Conservation (phyloP, 768 basidiomycete species). For the Phylloporus scabripes region DNA sequence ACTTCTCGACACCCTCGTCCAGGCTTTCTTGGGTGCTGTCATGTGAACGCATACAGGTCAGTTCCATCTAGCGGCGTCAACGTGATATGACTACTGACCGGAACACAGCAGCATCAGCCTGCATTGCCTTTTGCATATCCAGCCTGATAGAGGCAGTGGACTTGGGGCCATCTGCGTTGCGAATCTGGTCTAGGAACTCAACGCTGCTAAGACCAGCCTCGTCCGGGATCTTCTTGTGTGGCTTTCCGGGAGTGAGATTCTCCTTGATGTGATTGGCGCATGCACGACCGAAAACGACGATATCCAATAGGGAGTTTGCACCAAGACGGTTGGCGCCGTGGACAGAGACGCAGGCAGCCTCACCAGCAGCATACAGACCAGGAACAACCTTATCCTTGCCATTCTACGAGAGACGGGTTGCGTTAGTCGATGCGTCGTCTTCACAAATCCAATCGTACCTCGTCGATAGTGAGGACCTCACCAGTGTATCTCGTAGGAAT, state of each 20-base stretch:
- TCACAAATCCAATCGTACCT: conserved; percentile 30
- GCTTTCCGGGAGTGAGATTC: conserved; percentile 80
- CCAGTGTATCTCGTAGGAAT: conserved; percentile 99
- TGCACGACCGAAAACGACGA: conserved; percentile 99
- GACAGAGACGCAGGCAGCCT: conserved; percentile 97
- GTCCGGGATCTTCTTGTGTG: conserved; percentile 83
- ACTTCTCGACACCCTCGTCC: conserved; percentile 88
- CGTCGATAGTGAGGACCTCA: conserved; percentile 86
- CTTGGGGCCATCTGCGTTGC: conserved; percentile 74
- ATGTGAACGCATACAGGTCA: not conserved
- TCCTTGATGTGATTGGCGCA: conserved; percentile 97
- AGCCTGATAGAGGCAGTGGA: conserved; percentile 87
- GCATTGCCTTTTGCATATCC: conserved; percentile 99
- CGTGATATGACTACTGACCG: conserved; percentile 39
- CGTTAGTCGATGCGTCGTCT: not conserved
- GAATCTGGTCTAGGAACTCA: conserved; percentile 84
- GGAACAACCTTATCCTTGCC: conserved; percentile 94
- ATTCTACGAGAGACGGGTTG: conserved; percentile 32
- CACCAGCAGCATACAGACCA: conserved; percentile 96
- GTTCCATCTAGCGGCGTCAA: not conserved
- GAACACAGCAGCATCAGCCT: conserved; percentile 96
- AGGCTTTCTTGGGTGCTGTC: conserved; percentile 77
- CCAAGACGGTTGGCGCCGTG: conserved; percentile 99
- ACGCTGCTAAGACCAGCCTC: conserved; percentile 82
- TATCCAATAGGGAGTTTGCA: conserved; percentile 97